Evolutionary conservation across 257 asterid species (phyloP).

Genomic region (Verbascum thapsus): DNA sequence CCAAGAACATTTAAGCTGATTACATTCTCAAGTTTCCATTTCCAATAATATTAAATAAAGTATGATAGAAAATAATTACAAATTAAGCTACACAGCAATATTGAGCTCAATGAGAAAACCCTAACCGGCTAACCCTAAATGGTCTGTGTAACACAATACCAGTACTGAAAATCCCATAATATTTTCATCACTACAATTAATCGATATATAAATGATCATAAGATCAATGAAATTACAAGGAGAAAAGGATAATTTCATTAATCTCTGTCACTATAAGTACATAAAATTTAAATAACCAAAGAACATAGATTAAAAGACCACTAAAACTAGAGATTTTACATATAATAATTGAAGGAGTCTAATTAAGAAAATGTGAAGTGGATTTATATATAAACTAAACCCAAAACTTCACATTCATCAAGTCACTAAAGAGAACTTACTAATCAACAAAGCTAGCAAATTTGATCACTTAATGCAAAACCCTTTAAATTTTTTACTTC

Average conservation of each 20-base stretch:
- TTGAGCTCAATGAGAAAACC: no score
- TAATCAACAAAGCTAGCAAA: constrained; percentile 30
- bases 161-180: no score
- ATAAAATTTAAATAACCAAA: constrained; percentile 3
- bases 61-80: no score
- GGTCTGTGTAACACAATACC: no score
- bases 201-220: no score
- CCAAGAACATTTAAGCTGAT: constrained; percentile 28
- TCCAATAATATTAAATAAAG: no score
- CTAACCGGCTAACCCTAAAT: constrained; percentile 50
- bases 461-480: constrained; percentile 25
- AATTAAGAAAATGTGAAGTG: constrained; percentile 28
- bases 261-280: background rate
- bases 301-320: constrained; percentile 8
- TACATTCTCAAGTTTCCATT: constrained; percentile 17
- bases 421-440: constrained; percentile 33
- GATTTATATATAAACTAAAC: constrained; percentile 44
- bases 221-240: no score
- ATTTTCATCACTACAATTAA: no score
- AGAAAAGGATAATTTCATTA: background rate
- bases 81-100: no score
- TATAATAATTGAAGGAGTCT: constrained; percentile 22
- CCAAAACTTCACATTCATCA: constrained; percentile 26
- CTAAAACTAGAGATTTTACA: constrained; percentile 29
- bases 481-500: constrained; percentile 32